Evolutionary conservation across 345 rosid species (phyloP).

Genomic region (Euphorbia lathyris): DNA sequence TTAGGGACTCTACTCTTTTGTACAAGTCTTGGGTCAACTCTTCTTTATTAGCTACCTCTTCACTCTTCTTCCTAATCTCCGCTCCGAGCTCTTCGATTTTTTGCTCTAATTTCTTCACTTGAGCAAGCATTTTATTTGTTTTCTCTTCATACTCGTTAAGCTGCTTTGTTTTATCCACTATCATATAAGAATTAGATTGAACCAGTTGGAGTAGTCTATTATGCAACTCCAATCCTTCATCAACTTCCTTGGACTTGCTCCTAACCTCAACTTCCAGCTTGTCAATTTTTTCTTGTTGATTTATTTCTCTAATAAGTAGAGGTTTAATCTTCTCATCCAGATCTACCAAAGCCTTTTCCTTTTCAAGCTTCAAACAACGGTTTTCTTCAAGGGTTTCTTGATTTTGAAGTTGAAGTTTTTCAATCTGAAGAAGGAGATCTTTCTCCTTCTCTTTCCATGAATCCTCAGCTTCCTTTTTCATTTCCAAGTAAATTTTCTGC

Average conservation of each 20-base stretch:
- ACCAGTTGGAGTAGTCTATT: conserved; percentile 36
- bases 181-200: conserved; percentile 33
- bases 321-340: conserved; percentile 24
- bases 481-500: conserved; percentile 49
- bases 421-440: conserved; percentile 37
- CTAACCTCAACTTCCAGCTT: conserved; percentile 34
- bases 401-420: conserved; percentile 51
- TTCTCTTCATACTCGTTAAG: conserved; percentile 39
- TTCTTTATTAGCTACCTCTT: conserved; percentile 31
- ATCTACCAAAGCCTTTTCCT: conserved; percentile 31
- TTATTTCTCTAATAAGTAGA: conserved; percentile 23
- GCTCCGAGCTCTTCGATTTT: conserved; percentile 38
- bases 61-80: conserved; percentile 36
- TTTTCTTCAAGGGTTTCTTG: conserved; percentile 39
- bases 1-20: conserved; percentile 33
- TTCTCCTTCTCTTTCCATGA: conserved; percentile 57
- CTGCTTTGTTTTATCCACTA: conserved; percentile 26
- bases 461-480: conserved; percentile 50
- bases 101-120: conserved; percentile 38
- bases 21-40: conserved; percentile 32
- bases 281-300: conserved; percentile 29
- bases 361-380: conserved; percentile 38
- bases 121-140: conserved; percentile 32
- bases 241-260: conserved; percentile 44
- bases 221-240: conserved; percentile 46